Base-by-base conservation (phyloP, 768 basidiomycete species). In the Tephrocybe sp. region DNA sequence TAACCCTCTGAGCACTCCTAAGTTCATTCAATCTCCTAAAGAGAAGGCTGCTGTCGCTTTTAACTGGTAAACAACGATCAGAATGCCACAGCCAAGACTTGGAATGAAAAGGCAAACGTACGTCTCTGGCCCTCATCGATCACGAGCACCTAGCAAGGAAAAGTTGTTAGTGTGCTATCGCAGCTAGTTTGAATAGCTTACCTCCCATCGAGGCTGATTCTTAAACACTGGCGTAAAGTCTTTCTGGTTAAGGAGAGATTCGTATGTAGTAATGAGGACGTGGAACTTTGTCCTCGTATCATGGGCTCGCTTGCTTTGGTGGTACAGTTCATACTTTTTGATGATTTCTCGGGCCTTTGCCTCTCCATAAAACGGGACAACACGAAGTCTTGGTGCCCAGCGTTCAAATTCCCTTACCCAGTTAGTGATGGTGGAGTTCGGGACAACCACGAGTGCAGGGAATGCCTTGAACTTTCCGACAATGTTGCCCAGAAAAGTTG, bases 341-440 rank as follows among this genome's bases (percentile, higher is more conserved):
- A 98, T 82, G 40, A 98, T 74, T 23, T 89, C 87, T 14, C 92
- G 83, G 33, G 90, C 76, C 59, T 83, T 84, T 32, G 80, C 78
- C 60, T 89, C 89, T n/a, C 91, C 89, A 58, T 85, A 84, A 66
- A 85, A 96, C 0, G 92, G 89, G 19, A 94, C 91, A 39, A 90
- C 92, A n/a, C 78, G 63, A 7, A 85, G 73, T 35, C 71, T 67
- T 0, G 90, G 90, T 0, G 89, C 87, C 81, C 90, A 92, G 52
- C 86, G 82, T 60, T 90, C 86, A 56, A 98, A 92, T 65, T 99
- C 97, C 31, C 97, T 78, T 12, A 96, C 82, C 96, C 95, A 97
- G 59, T 92, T 97, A 5, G 87, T 87, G 56, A 98, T 87, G 0
- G 95, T 97, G 11, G 94, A 96, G 63, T 99, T 97, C 0, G 97